Percentiles rank a stretch among this genome's conserved stretches.
phyloP scores from a whole-genome alignment of 768 basidiomycete species.

The Termitomyces sp. region DNA sequence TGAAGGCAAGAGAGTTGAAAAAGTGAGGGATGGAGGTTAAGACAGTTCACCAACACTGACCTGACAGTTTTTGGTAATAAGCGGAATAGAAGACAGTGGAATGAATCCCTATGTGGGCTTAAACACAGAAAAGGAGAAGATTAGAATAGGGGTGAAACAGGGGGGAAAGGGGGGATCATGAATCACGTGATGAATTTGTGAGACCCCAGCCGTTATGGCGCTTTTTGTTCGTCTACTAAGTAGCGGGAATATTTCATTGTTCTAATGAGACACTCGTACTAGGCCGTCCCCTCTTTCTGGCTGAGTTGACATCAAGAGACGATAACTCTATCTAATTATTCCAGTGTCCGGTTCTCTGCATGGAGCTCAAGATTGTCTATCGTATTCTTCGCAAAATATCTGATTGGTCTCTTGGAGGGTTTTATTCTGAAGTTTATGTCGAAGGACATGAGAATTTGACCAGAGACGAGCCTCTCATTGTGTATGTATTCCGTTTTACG shows the following conservation, averaged over 20 bases:
- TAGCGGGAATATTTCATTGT: background rate
- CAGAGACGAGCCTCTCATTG: constrained; percentile 25
- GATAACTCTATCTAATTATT: background rate
- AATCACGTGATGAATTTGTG: too few relatives aligned
- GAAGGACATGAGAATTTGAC: constrained; percentile 54
- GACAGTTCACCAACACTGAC: too few relatives aligned
- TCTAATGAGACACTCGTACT: background rate
- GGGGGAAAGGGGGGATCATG: too few relatives aligned
- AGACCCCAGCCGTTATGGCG: too few relatives aligned
- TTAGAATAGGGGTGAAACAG: too few relatives aligned
- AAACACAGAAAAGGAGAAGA: too few relatives aligned
- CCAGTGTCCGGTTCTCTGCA: constrained; percentile 5
- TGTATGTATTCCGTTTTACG: background rate
- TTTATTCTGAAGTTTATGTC: constrained; percentile 57
- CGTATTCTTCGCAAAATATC: constrained; percentile 55
- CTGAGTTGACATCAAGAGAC: background rate
- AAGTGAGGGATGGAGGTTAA: too few relatives aligned
- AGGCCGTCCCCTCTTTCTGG: background rate
- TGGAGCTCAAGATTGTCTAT: constrained; percentile 53
- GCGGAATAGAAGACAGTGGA: too few relatives aligned
- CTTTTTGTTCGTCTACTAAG: too few relatives aligned
- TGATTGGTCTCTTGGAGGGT: constrained; percentile 52
- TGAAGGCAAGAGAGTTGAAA: too few relatives aligned
- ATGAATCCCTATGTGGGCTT: too few relatives aligned
- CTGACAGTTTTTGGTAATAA: too few relatives aligned